Evolutionary conservation across 169 alveolate species (phyloP).

Genomic region (Plasmodium chabaudi): DNA sequence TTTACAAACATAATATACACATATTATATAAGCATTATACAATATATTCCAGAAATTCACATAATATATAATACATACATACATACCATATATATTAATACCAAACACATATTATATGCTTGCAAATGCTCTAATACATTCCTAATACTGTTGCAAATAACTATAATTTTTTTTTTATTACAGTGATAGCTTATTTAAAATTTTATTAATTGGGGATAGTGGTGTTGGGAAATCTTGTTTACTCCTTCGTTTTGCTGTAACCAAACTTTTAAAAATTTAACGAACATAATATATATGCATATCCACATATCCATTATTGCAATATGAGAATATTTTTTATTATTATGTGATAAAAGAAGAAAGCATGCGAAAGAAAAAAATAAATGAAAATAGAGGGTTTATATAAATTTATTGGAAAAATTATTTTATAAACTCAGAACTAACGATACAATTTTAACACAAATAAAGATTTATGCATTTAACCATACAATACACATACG

Average conservation of each 20-base stretch:
- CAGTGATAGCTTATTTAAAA: constrained; percentile 95
- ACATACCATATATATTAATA: not conserved
- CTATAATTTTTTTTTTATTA: not conserved
- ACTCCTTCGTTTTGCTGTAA: constrained; percentile 96
- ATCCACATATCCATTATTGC: not conserved
- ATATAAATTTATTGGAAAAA: not conserved
- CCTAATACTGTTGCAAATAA: too few species aligned
- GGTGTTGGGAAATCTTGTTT: constrained; percentile 99
- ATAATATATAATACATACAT: not conserved
- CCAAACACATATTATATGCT: too few species aligned
- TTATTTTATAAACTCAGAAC: not conserved
- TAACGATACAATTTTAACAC: too few species aligned
- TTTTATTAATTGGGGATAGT: constrained; percentile 97
- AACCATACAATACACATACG: too few species aligned
- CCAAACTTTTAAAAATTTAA: constrained; percentile 52
- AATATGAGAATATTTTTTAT: not conserved
- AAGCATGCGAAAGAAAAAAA: not conserved
- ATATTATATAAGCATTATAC: not conserved
- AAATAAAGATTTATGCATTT: too few species aligned
- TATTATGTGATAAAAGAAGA: not conserved
- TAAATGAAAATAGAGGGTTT: not conserved
- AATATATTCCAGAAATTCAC: not conserved
- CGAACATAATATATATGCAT: not conserved
- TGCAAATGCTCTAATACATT: not conserved
- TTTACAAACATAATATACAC: not conserved